Conservation (phyloP, 192 early-diverging fungal genomes). For the Umbelopsis sp. region DNA sequence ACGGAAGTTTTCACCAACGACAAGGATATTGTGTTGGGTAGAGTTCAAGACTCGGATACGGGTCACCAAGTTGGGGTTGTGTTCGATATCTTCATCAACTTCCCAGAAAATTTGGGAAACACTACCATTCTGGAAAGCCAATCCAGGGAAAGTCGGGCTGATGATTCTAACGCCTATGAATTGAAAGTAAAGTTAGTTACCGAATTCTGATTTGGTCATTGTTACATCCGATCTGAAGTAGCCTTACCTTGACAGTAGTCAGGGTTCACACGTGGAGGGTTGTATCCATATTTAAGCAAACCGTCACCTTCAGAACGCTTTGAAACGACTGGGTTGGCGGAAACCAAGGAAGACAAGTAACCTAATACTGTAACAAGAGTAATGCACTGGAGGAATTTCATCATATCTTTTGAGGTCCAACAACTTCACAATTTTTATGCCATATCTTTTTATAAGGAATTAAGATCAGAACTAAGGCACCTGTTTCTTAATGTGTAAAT, state of each 20-base stretch:
- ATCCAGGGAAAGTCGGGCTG: slow-evolving; percentile 32
- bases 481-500: too few species aligned
- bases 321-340: background rate
- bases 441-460: background rate
- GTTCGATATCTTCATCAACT: slow-evolving; percentile 29
- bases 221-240: background rate
- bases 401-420: background rate
- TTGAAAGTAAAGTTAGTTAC: too few species aligned
- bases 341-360: background rate
- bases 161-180: slow-evolving; percentile 22
- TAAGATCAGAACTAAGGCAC: background rate
- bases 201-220: too few species aligned
- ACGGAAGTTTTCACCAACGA: slow-evolving; percentile 38
- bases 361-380: background rate
- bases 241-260: slow-evolving; percentile 32
- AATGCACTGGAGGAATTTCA: background rate
- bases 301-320: slow-evolving; percentile 22
- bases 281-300: slow-evolving; percentile 35
- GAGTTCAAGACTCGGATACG: slow-evolving; percentile 39
- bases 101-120: slow-evolving; percentile 33
- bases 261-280: slow-evolving; percentile 39
- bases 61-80: slow-evolving; percentile 34
- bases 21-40: slow-evolving; percentile 39
- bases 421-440: background rate
- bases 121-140: slow-evolving; percentile 27